Evolutionary conservation across 208 protist genomes (phyloP).

Genomic region (Giardia muris): DNA sequence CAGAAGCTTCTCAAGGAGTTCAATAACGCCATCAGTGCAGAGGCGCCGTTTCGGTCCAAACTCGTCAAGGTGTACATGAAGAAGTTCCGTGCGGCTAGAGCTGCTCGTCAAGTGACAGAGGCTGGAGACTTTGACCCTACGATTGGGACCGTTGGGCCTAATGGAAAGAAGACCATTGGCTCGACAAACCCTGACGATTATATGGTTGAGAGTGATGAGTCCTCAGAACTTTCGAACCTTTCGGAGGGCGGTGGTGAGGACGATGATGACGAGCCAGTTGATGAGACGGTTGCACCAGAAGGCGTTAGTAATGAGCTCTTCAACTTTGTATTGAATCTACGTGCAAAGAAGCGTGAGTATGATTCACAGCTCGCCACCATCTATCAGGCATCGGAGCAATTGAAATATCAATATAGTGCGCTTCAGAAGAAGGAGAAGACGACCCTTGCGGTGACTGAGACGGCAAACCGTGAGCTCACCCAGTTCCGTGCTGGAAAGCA

Average conservation of each 20-base stretch:
- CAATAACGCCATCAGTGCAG: background rate
- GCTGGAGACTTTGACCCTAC: background rate
- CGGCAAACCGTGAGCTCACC: slow-evolving; percentile 23
- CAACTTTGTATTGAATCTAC: background rate
- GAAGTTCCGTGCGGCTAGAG: background rate
- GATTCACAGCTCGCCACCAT: background rate
- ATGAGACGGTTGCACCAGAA: background rate
- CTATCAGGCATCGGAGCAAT: background rate
- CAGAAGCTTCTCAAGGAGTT: background rate
- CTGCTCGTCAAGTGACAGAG: background rate
- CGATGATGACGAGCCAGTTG: slow-evolving; percentile 16
- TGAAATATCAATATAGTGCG: background rate
- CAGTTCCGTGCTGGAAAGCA: background rate
- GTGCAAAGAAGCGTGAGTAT: background rate
- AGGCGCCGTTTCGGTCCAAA: background rate
- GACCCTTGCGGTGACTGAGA: background rate
- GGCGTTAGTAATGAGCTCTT: slow-evolving; percentile 9
- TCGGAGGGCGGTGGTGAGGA: background rate
- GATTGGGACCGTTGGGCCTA: background rate
- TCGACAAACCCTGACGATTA: slow-evolving; percentile 11
- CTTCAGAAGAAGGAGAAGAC: background rate
- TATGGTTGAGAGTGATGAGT: slow-evolving; percentile 10
- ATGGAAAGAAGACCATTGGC: background rate
- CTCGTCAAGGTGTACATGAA: slow-evolving; percentile 22
- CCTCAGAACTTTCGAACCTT: slow-evolving; percentile 21